Base-by-base conservation (phyloP, 768 basidiomycete species). In the Sarcomyxa edulis region DNA sequence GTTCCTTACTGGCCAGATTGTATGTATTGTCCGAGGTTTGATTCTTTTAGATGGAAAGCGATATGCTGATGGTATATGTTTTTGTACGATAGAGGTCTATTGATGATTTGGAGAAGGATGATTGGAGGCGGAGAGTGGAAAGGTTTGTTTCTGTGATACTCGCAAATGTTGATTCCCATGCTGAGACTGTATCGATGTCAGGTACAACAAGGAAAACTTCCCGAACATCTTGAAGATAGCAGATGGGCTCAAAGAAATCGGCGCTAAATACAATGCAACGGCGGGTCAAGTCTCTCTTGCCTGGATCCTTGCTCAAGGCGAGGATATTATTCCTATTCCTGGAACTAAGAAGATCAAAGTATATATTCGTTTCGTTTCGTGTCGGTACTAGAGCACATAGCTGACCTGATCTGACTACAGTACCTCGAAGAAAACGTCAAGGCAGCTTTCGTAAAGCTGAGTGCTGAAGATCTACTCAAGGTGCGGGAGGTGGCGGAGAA, bases 251-350 rank as follows among this genome's bases (percentile, higher is more conserved):
- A 53, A 60, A 35, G 46, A 46, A 10, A 55, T 72, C 20, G 69
- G 64, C 8, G 48, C 49, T 29, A 65, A 61, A 35, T 56, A 71
- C 41, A 45, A 58, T 26, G 68, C 62, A 3, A 69, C 72, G 6
- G 50, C 66, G 2, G 66, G 68, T 3, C 74, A 76, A 49, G 55
- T 73, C 21, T 48, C 65, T 1, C 60, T 78, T n/a, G 73, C 71
- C 2, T 76, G 68, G 71, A 43, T 74, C 3, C 63, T 75, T 12
- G 64, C 65, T 0, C 69, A 74, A 51, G 69, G 71, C 2, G 48
- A 60, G 10, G 65, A 72, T 36, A 45, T 75, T 38, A 65, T 74
- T 43, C 62, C 71, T 4, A 71, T 76, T 45, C 71, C 72, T 2
- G 72, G 70, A 3, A 71, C 71, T 3, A 68, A 58, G 35, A 64